Evolutionary conservation across 2,329 filamentous ascomycete species (phyloP).

Genomic region (Lojkania enalia): DNA sequence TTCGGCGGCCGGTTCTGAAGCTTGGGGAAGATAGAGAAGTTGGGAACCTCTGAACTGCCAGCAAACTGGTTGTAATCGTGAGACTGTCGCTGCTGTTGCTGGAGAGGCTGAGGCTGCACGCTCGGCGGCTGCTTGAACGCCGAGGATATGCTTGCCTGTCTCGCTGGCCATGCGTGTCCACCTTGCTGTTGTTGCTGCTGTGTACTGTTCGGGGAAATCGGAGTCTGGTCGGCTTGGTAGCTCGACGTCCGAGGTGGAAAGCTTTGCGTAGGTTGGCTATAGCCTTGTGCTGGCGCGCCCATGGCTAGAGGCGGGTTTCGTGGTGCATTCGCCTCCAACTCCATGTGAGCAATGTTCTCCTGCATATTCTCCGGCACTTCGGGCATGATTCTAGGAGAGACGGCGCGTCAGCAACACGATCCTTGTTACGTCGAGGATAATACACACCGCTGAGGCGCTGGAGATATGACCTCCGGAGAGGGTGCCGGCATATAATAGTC

Average conservation of each 20-base stretch:
- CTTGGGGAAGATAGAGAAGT: constrained; percentile 90
- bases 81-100: constrained; percentile 26
- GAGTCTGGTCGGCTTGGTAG: constrained; percentile 29
- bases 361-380: constrained; percentile 98
- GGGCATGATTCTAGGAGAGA: constrained; percentile 73
- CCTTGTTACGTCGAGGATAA: constrained; percentile 14
- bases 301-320: constrained; percentile 31
- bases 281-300: constrained; percentile 34
- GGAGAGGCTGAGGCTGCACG: constrained; percentile 35
- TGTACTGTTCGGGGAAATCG: constrained; percentile 13
- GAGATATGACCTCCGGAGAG: constrained; percentile 66
- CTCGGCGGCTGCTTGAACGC: constrained; percentile 42
- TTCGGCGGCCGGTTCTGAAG: constrained; percentile 78
- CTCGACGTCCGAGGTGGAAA: constrained; percentile 39
- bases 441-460: constrained; percentile 69
- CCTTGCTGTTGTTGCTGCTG: constrained; percentile 8
- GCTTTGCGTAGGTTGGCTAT: constrained; percentile 21
- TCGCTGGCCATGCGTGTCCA: constrained; percentile 33
- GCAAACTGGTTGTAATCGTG: constrained; percentile 47
- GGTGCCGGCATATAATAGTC: constrained; percentile 65
- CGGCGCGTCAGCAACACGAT: constrained; percentile 31
- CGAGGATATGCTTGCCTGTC: constrained; percentile 42
- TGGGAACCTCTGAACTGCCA: constrained; percentile 61
- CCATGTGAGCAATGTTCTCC: constrained; percentile 87
- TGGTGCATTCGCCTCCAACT: constrained; percentile 70